phyloP scores from a whole-genome alignment of 805 yeast species.

The Teunomyces panamensis region DNA sequence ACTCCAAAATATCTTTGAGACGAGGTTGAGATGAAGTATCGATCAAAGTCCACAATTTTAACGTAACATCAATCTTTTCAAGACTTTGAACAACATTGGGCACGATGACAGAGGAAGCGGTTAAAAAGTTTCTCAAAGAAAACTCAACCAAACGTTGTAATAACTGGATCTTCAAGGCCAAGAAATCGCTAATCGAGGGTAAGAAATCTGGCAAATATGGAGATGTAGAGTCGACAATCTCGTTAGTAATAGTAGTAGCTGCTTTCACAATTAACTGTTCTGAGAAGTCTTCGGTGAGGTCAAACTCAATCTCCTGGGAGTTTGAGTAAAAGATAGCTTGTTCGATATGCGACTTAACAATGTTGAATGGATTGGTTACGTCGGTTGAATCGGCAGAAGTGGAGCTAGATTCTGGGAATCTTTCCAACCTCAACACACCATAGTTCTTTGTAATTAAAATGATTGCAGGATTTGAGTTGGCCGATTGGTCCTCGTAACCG shows the following conservation, averaged over 20 bases:
- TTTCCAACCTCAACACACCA: slow-evolving; percentile 63
- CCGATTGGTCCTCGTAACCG: slow-evolving; percentile 48
- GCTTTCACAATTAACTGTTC: slow-evolving; percentile 28
- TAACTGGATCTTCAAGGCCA: slow-evolving; percentile 47
- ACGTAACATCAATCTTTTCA: slow-evolving; percentile 44
- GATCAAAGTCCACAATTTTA: slow-evolving; percentile 34
- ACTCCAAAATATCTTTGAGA: slow-evolving; percentile 12
- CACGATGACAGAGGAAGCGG: slow-evolving; percentile 34
- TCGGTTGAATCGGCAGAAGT: slow-evolving; percentile 14
- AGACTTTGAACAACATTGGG: slow-evolving; percentile 30
- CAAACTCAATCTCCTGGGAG: slow-evolving; percentile 44
- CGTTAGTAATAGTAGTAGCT: slow-evolving; percentile 48
- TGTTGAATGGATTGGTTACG: slow-evolving; percentile 19
- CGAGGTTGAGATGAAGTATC: slow-evolving; percentile 6
- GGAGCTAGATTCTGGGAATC: slow-evolving; percentile 27
- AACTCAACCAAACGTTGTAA: slow-evolving; percentile 45
- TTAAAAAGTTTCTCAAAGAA: slow-evolving; percentile 44
- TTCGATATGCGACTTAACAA: slow-evolving; percentile 71
- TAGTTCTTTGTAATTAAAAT: slow-evolving; percentile 47
- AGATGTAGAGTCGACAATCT: slow-evolving; percentile 56
- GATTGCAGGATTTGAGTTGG: slow-evolving; percentile 43
- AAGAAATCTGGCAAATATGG: slow-evolving; percentile 53
- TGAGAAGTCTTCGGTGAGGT: slow-evolving; percentile 39
- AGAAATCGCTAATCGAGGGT: slow-evolving; percentile 49
- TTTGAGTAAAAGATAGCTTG: slow-evolving; percentile 74